Percentiles rank a stretch among this genome's conserved stretches.
Evolutionary conservation across 2,329 filamentous ascomycete genomes (phyloP).

Genomic region (Lomentospora prolificans): DNA sequence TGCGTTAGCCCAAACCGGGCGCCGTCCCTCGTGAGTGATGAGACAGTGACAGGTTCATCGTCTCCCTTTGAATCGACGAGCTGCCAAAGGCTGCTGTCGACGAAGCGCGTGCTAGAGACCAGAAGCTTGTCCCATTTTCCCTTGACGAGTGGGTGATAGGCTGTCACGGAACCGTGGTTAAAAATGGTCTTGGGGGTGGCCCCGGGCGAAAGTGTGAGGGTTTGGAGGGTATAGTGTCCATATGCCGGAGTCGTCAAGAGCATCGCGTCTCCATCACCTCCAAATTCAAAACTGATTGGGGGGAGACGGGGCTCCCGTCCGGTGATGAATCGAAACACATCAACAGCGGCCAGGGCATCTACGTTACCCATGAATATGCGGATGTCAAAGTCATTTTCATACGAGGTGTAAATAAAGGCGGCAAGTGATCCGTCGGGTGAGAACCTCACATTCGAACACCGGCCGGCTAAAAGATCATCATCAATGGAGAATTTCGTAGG

Average conservation of each 20-base stretch:
- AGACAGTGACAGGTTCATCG: neutral
- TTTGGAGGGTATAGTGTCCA: slow-evolving; percentile 23
- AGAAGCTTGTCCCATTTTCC: slow-evolving; percentile 21
- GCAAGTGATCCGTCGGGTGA: slow-evolving; percentile 26
- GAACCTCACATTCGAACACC: slow-evolving; percentile 20
- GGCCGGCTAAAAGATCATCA: slow-evolving; percentile 10
- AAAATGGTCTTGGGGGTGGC: slow-evolving; percentile 18
- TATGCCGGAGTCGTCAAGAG: slow-evolving; percentile 23
- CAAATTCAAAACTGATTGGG: slow-evolving; percentile 24
- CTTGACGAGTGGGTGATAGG: slow-evolving; percentile 18
- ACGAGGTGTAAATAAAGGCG: slow-evolving; percentile 22
- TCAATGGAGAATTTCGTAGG: slow-evolving; percentile 16
- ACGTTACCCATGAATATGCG: slow-evolving; percentile 23
- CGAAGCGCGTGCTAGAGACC: slow-evolving; percentile 25
- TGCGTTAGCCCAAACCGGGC: slow-evolving; percentile 22
- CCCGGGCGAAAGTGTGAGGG: slow-evolving; percentile 18
- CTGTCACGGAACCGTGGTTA: slow-evolving; percentile 18
- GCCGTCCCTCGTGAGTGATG: slow-evolving; percentile 14
- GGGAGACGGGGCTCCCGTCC: slow-evolving; percentile 18
- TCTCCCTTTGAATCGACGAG: slow-evolving; percentile 16
- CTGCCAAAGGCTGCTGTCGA: slow-evolving; percentile 28
- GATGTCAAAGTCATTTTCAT: slow-evolving; percentile 15
- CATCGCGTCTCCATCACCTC: slow-evolving; percentile 21
- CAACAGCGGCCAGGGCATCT: slow-evolving; percentile 17
- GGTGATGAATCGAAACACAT: slow-evolving; percentile 19